phyloP scores from a whole-genome alignment of 139 green algal genomes.

The Coccomyxa sp. region DNA sequence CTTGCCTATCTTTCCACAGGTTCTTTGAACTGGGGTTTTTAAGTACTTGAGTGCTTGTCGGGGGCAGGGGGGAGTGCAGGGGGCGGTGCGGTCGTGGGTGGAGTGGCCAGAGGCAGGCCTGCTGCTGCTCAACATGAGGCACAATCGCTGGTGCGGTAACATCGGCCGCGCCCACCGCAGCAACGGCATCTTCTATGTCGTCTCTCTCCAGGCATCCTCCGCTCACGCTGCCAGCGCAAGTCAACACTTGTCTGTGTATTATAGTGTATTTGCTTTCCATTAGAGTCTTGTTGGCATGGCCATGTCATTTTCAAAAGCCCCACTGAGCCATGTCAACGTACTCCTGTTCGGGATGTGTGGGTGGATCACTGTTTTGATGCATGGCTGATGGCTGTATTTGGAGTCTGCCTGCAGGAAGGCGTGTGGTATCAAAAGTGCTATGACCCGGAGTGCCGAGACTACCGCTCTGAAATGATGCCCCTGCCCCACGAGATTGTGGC shows the following conservation, averaged over 20 bases:
- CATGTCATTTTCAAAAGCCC: neutral
- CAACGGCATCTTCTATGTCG: constrained; percentile 67
- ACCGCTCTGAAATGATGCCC: constrained; percentile 40
- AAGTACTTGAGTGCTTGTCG: neutral
- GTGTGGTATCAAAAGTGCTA: constrained; percentile 60
- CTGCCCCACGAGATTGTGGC: constrained; percentile 18
- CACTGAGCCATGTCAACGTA: neutral
- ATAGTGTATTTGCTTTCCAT: neutral
- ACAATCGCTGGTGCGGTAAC: constrained; percentile 61
- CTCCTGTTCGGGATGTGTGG: neutral
- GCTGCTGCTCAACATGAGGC: constrained; percentile 36
- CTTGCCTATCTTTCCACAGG: too few species aligned
- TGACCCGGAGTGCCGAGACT: constrained; percentile 50
- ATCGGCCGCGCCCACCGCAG: constrained; percentile 55
- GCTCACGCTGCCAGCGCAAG: too few species aligned
- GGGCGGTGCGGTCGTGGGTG: constrained; percentile 46
- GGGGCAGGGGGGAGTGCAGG: constrained; percentile 33
- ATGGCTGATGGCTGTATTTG: neutral
- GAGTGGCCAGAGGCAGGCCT: constrained; percentile 14
- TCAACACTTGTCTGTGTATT: neutral
- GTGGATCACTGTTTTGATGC: neutral
- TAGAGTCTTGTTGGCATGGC: neutral
- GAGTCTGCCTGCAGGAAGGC: constrained; percentile 2
- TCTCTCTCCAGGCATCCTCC: constrained; percentile 34
- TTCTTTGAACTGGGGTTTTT: too few species aligned